Evolutionary conservation across 2,329 filamentous ascomycete species (phyloP).

Genomic region (Sphaerulina musiva): DNA sequence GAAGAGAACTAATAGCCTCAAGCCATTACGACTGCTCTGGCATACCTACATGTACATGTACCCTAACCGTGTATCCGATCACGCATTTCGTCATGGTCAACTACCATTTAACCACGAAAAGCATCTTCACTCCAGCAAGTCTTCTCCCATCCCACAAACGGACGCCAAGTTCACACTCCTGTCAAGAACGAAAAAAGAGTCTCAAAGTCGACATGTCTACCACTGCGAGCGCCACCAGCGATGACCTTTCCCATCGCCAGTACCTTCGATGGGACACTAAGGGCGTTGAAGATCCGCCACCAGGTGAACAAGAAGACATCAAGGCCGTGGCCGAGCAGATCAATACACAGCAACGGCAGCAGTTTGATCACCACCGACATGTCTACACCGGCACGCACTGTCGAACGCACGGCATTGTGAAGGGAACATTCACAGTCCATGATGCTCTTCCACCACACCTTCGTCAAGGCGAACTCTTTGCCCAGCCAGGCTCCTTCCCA

Average conservation of each 20-base stretch:
- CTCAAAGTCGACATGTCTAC: not conserved
- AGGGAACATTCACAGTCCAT: conserved; percentile 41
- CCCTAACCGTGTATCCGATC: not conserved
- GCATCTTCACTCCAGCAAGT: conserved; percentile 16
- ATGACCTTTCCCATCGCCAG: conserved; percentile 9
- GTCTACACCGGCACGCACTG: conserved; percentile 41
- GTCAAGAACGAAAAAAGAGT: not conserved
- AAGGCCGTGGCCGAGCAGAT: conserved; percentile 43
- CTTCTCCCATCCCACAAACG: not conserved
- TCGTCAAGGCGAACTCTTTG: conserved; percentile 39
- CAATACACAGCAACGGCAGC: conserved; percentile 42
- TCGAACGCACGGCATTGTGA: conserved; percentile 45
- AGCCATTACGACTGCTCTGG: not conserved
- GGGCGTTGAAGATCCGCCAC: conserved; percentile 38
- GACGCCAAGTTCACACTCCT: not conserved
- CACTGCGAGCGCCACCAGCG: not conserved
- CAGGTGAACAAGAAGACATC: conserved; percentile 41
- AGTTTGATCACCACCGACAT: conserved; percentile 40
- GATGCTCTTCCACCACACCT: conserved; percentile 41
- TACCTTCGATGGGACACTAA: conserved; percentile 17
- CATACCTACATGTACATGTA: not conserved
- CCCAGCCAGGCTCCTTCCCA: conserved; percentile 26
- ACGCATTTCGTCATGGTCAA: conserved; percentile 13
- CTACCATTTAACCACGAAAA: conserved; percentile 7
- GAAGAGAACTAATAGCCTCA: not conserved